These are phyloP conservation scores for Talaromyces sp. DNA, from an alignment of 2,329 filamentous ascomycete genomes.

Conservation along the genomic window DNA sequence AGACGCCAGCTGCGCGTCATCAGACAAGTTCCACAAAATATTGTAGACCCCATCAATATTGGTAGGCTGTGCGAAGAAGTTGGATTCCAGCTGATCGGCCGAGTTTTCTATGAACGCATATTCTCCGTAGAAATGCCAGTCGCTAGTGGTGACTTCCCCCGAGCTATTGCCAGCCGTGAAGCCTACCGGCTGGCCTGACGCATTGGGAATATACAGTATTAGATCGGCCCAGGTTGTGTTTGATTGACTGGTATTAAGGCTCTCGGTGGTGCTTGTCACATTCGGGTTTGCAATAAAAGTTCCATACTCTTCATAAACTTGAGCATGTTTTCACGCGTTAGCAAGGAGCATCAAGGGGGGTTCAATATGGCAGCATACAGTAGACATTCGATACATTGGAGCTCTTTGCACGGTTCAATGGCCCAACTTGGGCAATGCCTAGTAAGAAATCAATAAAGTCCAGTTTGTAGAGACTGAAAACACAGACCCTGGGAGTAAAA, in stretches of 20 bases:
- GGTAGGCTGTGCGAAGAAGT: conserved; percentile 2
- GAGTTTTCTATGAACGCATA: not conserved
- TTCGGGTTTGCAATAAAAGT: conserved; percentile 1
- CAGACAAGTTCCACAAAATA: not conserved
- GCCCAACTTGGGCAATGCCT: conserved; percentile 3
- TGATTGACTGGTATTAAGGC: not conserved
- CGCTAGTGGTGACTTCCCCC: not conserved
- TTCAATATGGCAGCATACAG: not conserved
- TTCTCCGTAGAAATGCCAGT: not conserved
- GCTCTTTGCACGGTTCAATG: not conserved
- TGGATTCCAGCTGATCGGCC: not conserved
- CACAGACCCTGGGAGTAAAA: not conserved
- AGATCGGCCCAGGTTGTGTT: conserved; percentile 2
- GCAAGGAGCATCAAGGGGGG: not conserved
- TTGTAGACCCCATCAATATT: not conserved
- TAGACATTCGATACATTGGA: conserved; percentile 5
- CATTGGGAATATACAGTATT: not conserved
- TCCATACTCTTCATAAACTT: not conserved
- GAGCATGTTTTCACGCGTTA: not conserved
- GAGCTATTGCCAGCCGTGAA: not conserved
- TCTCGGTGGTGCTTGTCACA: not conserved
- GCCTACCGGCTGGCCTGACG: not conserved
- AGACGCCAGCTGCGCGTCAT: not conserved
- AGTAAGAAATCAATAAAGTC: not conserved
- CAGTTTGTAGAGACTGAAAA: not conserved